Percentiles rank a stretch among this genome's conserved stretches.
Evolutionary conservation across 1,284 basidiomycete species (phyloP).

Genomic region (Ustilago cynodontis): DNA sequence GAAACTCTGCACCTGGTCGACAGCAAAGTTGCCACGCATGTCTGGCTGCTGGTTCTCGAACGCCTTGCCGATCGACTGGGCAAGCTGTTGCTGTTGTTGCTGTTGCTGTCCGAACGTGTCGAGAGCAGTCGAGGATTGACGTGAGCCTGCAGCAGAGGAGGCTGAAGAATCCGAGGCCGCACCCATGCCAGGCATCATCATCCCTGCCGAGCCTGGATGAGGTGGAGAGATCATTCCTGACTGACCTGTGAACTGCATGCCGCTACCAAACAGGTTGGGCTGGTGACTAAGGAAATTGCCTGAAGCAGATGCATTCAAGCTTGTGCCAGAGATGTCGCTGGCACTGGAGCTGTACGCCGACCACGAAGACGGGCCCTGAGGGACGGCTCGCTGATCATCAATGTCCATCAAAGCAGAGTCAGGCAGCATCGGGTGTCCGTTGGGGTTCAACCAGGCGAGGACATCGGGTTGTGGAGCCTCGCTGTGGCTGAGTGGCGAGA

Average conservation of each 20-base stretch:
- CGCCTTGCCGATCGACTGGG: conserved; percentile 18
- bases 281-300: conserved; percentile 12
- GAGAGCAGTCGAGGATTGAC: conserved; percentile 24
- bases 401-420: conserved; percentile 36
- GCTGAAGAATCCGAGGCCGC: conserved; percentile 33
- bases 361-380: conserved; percentile 27
- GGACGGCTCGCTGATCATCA: conserved; percentile 21
- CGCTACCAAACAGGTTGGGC: conserved; percentile 16
- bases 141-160: conserved; percentile 32
- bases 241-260: conserved; percentile 17
- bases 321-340: conserved; percentile 31
- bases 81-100: conserved; percentile 26
- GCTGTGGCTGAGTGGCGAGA: conserved; percentile 29
- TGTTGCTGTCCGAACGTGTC: conserved; percentile 12
- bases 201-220: conserved; percentile 9
- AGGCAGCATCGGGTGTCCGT: conserved; percentile 17
- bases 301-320: conserved; percentile 13
- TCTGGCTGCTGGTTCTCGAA: conserved; percentile 12
- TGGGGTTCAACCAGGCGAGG: conserved; percentile 41
- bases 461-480: conserved; percentile 28
- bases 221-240: conserved; percentile 24
- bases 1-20: conserved; percentile 30
- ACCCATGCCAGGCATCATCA: conserved; percentile 22
- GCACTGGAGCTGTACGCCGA: conserved; percentile 41
- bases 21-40: conserved; percentile 15